These are phyloP conservation scores for Rhizopus arrhizus DNA, from an alignment of 371 early-diverging fungal genomes.

Conservation along the genomic window DNA sequence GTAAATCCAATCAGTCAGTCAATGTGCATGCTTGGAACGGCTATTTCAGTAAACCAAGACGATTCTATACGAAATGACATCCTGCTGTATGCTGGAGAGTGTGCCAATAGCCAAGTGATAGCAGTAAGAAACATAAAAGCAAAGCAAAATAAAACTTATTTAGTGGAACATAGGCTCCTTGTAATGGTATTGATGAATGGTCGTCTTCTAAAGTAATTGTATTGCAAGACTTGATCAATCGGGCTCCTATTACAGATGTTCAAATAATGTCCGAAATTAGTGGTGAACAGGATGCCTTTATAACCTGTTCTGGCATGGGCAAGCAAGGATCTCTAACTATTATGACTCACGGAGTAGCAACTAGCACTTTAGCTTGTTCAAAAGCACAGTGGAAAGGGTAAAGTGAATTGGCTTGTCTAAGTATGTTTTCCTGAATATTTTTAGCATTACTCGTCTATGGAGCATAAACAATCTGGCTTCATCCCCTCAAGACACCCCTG, in stretches of 20 bases:
- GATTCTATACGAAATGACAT: slow-evolving; percentile 6
- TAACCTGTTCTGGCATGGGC: slow-evolving; percentile 40
- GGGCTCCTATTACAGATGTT: slow-evolving; percentile 41
- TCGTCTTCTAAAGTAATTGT: not conserved
- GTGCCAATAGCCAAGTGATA: slow-evolving; percentile 41
- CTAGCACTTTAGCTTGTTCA: slow-evolving; percentile 16
- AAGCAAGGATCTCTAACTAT: slow-evolving; percentile 31
- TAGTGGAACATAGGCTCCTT: not conserved
- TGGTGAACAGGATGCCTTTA: slow-evolving; percentile 26
- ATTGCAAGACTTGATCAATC: slow-evolving; percentile 33
- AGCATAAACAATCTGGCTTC: not conserved
- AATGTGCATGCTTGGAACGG: slow-evolving; percentile 34
- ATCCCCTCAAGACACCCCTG: not conserved
- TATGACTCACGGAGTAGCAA: slow-evolving; percentile 30
- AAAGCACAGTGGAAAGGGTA: slow-evolving; percentile 39
- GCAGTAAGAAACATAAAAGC: slow-evolving; percentile 25
- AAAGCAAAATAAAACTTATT: not conserved
- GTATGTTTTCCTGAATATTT: not conserved
- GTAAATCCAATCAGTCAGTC: slow-evolving; percentile 35
- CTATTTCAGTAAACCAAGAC: slow-evolving; percentile 9
- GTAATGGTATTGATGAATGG: not conserved
- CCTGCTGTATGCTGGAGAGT: slow-evolving; percentile 40
- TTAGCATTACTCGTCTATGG: slow-evolving; percentile 23
- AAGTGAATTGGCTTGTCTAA: not conserved
- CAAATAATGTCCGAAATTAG: slow-evolving; percentile 11